These are phyloP conservation scores for Lactarius tabidus DNA, from an alignment of 768 basidiomycete genomes.

Conservation along the genomic window DNA sequence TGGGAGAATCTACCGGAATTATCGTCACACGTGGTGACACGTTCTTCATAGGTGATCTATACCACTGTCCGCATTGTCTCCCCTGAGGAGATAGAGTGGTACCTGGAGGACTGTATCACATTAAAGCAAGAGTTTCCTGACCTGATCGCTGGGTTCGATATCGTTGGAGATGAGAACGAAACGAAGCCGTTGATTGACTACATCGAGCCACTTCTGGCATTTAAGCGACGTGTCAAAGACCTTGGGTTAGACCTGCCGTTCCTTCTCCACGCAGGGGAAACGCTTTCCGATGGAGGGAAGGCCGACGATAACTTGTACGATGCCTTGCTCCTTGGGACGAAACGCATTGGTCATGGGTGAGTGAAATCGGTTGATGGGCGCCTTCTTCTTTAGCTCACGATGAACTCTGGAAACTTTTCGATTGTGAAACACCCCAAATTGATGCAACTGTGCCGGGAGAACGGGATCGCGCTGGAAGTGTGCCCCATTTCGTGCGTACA, in stretches of 20 bases:
- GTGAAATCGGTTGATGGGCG: slow-evolving; percentile 3
- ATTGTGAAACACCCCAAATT: slow-evolving; percentile 73
- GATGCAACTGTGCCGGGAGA: slow-evolving; percentile 61
- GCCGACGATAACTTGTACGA: slow-evolving; percentile 75
- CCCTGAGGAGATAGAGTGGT: slow-evolving; percentile 55
- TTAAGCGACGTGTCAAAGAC: slow-evolving; percentile 53
- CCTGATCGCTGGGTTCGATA: slow-evolving; percentile 75
- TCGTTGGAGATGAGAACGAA: slow-evolving; percentile 72
- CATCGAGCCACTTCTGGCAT: slow-evolving; percentile 53
- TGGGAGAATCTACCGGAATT: slow-evolving; percentile 28
- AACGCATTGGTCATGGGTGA: slow-evolving; percentile 79
- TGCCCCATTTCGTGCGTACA: slow-evolving; percentile 74
- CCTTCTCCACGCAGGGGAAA: slow-evolving; percentile 79
- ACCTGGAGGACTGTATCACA: slow-evolving; percentile 68
- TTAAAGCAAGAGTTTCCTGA: slow-evolving; percentile 74
- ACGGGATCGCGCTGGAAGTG: slow-evolving; percentile 63
- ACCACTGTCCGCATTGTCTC: slow-evolving; percentile 54
- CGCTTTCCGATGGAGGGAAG: slow-evolving; percentile 66
- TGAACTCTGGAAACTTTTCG: slow-evolving; percentile 46
- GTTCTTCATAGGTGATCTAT: slow-evolving; percentile 62
- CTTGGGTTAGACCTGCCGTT: slow-evolving; percentile 65
- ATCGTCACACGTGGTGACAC: neutral
- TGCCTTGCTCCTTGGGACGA: slow-evolving; percentile 72
- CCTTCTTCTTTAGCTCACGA: neutral
- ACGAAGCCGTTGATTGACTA: slow-evolving; percentile 60